Evolutionary conservation across 805 yeast genomes (phyloP), one percentile per base, ranked within the genome.

Genomic region (Kuraishia molischiana): DNA sequence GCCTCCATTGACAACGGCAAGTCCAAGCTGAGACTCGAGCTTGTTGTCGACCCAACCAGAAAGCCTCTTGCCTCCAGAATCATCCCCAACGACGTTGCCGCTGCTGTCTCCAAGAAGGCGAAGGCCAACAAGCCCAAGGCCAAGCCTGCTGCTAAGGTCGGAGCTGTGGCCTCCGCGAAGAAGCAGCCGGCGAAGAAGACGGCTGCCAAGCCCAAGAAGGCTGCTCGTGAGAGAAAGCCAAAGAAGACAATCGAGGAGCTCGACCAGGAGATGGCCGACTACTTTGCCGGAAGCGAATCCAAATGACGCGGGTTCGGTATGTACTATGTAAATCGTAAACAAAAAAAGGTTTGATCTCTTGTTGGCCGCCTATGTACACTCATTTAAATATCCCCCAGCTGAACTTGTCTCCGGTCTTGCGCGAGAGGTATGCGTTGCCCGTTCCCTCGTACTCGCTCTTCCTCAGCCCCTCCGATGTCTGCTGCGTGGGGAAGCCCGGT

Each of bases 251-350:
- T 84, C 46, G 97, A 85, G 60, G 90, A 92, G 64, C 77, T 90
- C 56, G 98, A 92, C 64, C 95, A 89, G 58, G 97, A 90, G 67
- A 90, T 92, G 98, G 83, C 87, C 45, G 97, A 89, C 58, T 90
- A 90, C 67, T 89, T 90, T 51, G 78, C 77, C 44, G 67, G 63
- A 46, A 62, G 28, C 15, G 32, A 6, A 14, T 29, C 19, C 14
- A 19, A 31, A 15, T 31, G 22, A 11, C 9, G 22, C 5, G 9
- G 6, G 15, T 6, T 5, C 13, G 19, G 13, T 5, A 9, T 19
- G 10, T 3, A 13, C 22, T 31, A 15, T 31, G 15, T 31, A 4
- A 18, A 4, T 31, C 14, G 14, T 29, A 6, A n/a, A 4, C 17
- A 4, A 29, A n/a, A 9, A n/a, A 19, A 18, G 22, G 17, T 31